Evolutionary conservation across 177 flowering plant species (phyloP).

Genomic region (Vitis hybrid): DNA sequence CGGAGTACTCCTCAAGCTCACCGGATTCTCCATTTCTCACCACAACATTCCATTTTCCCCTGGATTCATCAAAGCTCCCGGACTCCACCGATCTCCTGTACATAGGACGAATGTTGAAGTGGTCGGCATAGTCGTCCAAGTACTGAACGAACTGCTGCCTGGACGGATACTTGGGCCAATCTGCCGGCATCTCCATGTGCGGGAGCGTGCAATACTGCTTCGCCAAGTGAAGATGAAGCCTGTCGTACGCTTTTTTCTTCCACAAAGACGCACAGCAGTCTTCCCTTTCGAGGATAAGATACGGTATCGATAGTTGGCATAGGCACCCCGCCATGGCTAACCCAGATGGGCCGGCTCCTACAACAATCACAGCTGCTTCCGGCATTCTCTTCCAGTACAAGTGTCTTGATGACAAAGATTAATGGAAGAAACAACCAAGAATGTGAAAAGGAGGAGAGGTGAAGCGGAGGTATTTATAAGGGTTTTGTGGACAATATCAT

Average conservation of each 20-base stretch:
- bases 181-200: constrained; percentile 38
- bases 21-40: constrained; percentile 21
- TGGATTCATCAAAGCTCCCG: constrained; percentile 35
- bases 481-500: no score
- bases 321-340: constrained; percentile 64
- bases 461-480: no score
- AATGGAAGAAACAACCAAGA: no score
- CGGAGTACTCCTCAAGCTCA: constrained; percentile 35
- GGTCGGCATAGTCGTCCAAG: constrained; percentile 51
- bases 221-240: constrained; percentile 66
- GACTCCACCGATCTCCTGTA: constrained; percentile 39
- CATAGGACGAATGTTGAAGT: constrained; percentile 48
- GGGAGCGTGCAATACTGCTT: constrained; percentile 69
- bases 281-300: constrained; percentile 63
- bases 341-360: constrained; percentile 80
- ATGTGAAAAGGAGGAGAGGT: no score
- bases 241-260: constrained; percentile 61
- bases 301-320: constrained; percentile 38
- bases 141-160: constrained; percentile 43
- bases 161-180: constrained; percentile 42
- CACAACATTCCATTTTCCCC: constrained; percentile 39
- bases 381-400: background rate
- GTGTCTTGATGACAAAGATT: background rate
- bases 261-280: constrained; percentile 68
- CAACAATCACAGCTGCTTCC: constrained; percentile 40